phyloP scores from a whole-genome alignment of 139 green algal genomes.

The Limnomonas spitsbergensis region DNA sequence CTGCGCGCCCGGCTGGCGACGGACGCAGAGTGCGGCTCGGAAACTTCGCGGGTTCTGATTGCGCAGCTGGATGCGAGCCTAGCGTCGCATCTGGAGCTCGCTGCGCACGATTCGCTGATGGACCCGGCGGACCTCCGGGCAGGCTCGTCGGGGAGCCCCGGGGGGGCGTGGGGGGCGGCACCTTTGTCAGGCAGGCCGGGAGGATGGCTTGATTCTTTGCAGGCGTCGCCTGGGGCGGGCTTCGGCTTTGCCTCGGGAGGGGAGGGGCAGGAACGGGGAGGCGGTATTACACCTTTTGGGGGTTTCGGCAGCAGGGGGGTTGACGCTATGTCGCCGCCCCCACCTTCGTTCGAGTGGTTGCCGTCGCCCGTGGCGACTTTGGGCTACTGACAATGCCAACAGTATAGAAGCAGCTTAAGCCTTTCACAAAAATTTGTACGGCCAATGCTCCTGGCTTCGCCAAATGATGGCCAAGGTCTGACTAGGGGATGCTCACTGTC shows the following conservation, averaged over 20 bases:
- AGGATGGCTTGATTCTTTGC: too few relatives aligned
- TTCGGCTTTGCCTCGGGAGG: background rate
- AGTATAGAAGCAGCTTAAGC: too few relatives aligned
- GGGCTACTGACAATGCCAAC: too few relatives aligned
- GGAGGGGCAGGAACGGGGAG: background rate
- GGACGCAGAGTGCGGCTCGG: background rate
- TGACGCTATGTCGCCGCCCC: background rate
- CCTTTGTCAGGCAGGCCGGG: too few relatives aligned
- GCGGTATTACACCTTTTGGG: background rate
- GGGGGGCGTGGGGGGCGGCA: background rate
- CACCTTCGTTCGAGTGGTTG: background rate
- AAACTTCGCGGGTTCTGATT: background rate
- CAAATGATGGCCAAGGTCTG: too few relatives aligned
- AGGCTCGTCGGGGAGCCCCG: background rate
- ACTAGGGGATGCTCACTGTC: too few relatives aligned
- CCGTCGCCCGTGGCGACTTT: background rate
- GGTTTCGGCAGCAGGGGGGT: slow-evolving; percentile 1
- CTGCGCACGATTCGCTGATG: background rate
- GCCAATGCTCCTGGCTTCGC: too few relatives aligned
- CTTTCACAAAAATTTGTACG: too few relatives aligned
- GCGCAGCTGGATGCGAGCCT: background rate
- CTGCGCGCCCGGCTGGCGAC: background rate
- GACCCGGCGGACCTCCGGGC: background rate
- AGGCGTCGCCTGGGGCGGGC: too few relatives aligned
- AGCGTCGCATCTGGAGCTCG: background rate